These are phyloP conservation scores for Paramecium biaurelia DNA, from an alignment of 73 alveolate species.

Conservation along the genomic window DNA sequence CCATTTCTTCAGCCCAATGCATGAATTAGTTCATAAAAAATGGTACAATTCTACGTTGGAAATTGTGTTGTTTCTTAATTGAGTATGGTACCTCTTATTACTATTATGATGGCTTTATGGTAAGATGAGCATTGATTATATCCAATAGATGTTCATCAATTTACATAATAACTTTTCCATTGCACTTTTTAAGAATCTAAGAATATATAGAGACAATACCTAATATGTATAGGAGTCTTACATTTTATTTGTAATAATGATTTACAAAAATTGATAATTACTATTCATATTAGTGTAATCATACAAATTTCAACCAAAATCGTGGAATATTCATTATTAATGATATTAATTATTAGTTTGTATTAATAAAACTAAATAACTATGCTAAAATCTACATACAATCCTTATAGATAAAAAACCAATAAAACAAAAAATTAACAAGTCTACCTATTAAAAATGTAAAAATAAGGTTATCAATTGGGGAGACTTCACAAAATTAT, in stretches of 20 bases:
- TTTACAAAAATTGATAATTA: not conserved
- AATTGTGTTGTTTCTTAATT: not conserved
- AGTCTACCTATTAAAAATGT: not conserved
- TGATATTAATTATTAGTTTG: not conserved
- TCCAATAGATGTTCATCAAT: not conserved
- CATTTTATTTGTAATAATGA: not conserved
- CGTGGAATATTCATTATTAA: not conserved
- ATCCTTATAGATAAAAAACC: not conserved
- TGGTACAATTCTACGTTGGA: slow-evolving; percentile 33
- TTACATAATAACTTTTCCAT: not conserved
- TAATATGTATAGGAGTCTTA: not conserved
- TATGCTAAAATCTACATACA: not conserved
- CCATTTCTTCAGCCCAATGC: slow-evolving; percentile 55
- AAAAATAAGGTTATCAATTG: not conserved
- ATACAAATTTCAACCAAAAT: not conserved
- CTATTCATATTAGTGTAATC: not conserved
- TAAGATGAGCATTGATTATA: not conserved
- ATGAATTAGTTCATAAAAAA: slow-evolving; percentile 46
- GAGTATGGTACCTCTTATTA: not conserved
- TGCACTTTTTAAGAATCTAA: not conserved
- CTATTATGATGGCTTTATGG: not conserved
- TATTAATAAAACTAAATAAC: not conserved
- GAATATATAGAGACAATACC: not conserved
- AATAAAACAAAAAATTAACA: too few species aligned
- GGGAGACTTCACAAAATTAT: too few species aligned